Conservation (phyloP, 768 basidiomycete species). For the Tulasnella sp. region DNA sequence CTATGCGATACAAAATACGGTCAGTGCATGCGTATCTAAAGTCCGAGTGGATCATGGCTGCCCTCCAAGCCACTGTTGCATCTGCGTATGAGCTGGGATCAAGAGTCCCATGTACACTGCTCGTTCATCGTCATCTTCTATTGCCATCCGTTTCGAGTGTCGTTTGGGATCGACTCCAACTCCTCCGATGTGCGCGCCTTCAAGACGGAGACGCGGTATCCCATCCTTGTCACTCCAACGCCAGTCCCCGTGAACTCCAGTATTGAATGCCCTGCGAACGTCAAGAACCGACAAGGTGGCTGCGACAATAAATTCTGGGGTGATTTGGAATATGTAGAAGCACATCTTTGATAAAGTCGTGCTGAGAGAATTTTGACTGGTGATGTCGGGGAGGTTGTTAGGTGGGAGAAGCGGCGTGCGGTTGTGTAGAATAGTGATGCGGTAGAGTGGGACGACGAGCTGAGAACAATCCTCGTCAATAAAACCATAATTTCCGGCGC, state of each 20-base stretch:
- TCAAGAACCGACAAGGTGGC: neutral
- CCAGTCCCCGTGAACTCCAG: slow-evolving; percentile 7
- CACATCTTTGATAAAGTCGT: neutral
- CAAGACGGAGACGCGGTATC: slow-evolving; percentile 1
- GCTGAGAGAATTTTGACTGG: neutral
- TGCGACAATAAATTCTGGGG: slow-evolving; percentile 1
- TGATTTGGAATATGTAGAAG: slow-evolving; percentile 19
- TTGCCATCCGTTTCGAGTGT: neutral
- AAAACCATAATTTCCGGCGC: neutral
- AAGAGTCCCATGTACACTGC: neutral
- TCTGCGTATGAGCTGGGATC: neutral
- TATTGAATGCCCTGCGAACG: slow-evolving; percentile 11
- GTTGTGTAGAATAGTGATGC: neutral
- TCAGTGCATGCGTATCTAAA: neutral
- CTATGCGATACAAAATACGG: neutral
- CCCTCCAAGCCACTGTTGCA: neutral
- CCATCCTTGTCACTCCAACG: slow-evolving; percentile 18
- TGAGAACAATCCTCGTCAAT: neutral
- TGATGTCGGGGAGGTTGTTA: neutral
- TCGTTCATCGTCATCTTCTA: neutral
- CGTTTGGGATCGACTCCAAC: neutral
- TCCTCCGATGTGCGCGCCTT: neutral
- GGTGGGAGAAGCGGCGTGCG: neutral
- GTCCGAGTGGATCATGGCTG: neutral
- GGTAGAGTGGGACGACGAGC: neutral